Percentiles rank a stretch among this genome's conserved stretches.
Conservation (phyloP, 176 grass and related monocot genomes). For the Oryza officinalis region DNA sequence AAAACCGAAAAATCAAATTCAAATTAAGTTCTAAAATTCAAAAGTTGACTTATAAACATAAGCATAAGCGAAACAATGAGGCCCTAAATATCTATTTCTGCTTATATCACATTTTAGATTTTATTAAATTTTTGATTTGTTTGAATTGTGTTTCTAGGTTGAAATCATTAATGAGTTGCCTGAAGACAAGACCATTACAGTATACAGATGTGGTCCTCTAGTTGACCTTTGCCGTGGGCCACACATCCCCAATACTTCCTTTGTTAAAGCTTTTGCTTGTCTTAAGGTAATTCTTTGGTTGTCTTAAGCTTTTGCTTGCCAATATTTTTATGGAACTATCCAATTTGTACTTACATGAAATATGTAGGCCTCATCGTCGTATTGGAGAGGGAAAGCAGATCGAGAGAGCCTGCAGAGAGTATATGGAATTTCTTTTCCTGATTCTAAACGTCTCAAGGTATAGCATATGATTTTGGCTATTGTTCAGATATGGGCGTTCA, state of each 20-base stretch:
- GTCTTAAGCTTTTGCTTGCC: background rate
- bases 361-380: slow-evolving; percentile 87
- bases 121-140: slow-evolving; percentile 7
- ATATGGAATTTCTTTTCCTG: slow-evolving; percentile 98
- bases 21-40: no score
- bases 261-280: slow-evolving; percentile 96
- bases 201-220: slow-evolving; percentile 94
- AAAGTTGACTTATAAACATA: no score
- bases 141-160: slow-evolving; percentile 60
- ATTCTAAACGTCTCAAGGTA: slow-evolving; percentile 97
- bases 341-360: slow-evolving; percentile 37
- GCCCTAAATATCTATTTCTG: background rate
- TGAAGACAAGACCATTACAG: slow-evolving; percentile 96
- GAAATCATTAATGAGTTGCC: slow-evolving; percentile 98
- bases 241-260: slow-evolving; percentile 94
- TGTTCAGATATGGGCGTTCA: background rate
- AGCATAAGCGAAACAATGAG: no score
- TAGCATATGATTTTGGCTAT: slow-evolving; percentile 19
- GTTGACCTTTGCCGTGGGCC: slow-evolving; percentile 98
- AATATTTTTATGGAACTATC: slow-evolving; percentile 23
- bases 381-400: slow-evolving; percentile 96
- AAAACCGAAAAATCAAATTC: no score
- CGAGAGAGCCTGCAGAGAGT: slow-evolving; percentile 95
- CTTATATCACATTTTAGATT: slow-evolving; percentile 7
- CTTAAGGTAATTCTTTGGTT: slow-evolving; percentile 71